Evolutionary conservation across 768 basidiomycete species (phyloP), one percentile per base, ranked within the genome.

Genomic region (Xanthoconium stramineum): DNA sequence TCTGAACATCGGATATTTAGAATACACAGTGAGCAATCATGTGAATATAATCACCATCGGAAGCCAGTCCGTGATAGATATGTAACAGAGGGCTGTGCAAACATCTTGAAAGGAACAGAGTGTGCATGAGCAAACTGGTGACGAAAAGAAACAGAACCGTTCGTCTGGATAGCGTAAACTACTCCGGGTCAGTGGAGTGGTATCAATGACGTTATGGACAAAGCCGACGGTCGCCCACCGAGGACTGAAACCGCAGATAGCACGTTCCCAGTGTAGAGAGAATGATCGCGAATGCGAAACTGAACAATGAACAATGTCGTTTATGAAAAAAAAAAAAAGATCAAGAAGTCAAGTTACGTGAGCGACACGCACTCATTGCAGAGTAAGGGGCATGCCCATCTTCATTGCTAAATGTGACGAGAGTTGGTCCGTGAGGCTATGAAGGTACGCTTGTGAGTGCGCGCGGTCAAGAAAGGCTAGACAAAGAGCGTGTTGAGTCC

Each of bases 391-490:
- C 54, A 60, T 70, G 61, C 51, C 73, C 77, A 28, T 67, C 70
- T 55, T 75, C 75, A 65, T 80, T 81, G 69, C 78, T 82, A 52
- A 82, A 79, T 82, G 35, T 57, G 75, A 66, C 13, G 17, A 32
- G n/a, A n/a, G 11, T 17, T 60, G 13, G 8, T 20, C 20, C 5
- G 5, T 10, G 40, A 42, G 40, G 40, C 3, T 19, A 40, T 8
- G 15, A 3, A 8, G 2, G 52, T 63, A 80, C 78, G 61, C 47
- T 67, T 74, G 73, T 77, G 84, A 3, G 83, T 72, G 1, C 82
- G 79, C 57, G 74, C 68, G 1, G 74, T 64, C 56, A 82, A 75
- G 69, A 83, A 84, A 36, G 78, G 74, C 69, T 84, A 83, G 7
- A 84, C 83, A 30, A 82, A 65, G 36, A 75, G 69, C 4, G 76